phyloP scores from a whole-genome alignment of 805 yeast species.

The Wickerhamomyces xylosicus region DNA sequence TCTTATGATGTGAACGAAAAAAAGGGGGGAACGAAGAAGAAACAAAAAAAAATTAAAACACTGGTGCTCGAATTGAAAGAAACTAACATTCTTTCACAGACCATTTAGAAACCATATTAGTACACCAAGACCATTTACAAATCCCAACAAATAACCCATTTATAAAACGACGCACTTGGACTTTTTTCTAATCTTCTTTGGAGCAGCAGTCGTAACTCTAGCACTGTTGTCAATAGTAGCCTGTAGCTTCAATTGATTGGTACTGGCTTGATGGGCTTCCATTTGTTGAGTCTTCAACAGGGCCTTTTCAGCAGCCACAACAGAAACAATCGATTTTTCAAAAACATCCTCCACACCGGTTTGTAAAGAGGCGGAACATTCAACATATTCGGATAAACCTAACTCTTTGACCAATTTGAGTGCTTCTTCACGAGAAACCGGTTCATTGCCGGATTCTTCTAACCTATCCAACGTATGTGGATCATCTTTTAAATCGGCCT shows the following conservation, averaged over 20 bases:
- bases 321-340: conserved; percentile 70
- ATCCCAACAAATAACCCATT: too few relatives aligned
- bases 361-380: conserved; percentile 88
- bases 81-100: too few relatives aligned
- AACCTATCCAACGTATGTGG: conserved; percentile 59
- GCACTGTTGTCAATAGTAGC: background rate
- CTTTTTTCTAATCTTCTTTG: conserved; percentile 29
- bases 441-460: conserved; percentile 48
- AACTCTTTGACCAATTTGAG: conserved; percentile 54
- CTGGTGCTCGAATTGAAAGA: too few relatives aligned
- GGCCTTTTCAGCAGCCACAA: conserved; percentile 25
- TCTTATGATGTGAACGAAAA: too few relatives aligned
- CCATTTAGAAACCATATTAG: too few relatives aligned
- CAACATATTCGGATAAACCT: conserved; percentile 66
- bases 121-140: too few relatives aligned
- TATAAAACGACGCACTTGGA: conserved; percentile 40
- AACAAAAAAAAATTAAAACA: too few relatives aligned
- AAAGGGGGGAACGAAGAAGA: too few relatives aligned
- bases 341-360: conserved; percentile 78
- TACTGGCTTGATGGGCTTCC: conserved; percentile 2
- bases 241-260: background rate
- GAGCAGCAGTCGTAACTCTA: background rate
- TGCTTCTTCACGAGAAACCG: conserved; percentile 57
- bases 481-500: conserved; percentile 76
- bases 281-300: conserved; percentile 3